Conservation (phyloP, 495 filamentous ascomycete genomes). For the Neurospora sp. region DNA sequence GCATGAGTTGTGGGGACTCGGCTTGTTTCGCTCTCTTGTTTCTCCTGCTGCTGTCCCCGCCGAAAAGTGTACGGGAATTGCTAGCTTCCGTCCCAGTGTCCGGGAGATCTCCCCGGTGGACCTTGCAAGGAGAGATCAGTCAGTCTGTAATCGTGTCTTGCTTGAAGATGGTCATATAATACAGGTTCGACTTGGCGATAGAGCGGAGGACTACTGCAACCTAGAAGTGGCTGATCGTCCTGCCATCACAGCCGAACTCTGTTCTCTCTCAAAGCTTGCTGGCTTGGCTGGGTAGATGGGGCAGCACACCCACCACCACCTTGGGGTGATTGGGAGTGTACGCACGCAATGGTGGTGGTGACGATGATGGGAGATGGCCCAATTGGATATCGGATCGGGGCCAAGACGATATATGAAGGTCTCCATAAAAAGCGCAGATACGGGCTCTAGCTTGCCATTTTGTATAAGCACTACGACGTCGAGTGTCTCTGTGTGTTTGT, state of each 20-base stretch:
- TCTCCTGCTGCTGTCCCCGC: not conserved
- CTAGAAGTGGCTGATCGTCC: not conserved
- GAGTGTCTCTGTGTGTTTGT: not conserved
- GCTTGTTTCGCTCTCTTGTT: not conserved
- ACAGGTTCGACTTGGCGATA: not conserved
- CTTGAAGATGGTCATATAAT: not conserved
- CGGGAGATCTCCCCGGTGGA: not conserved
- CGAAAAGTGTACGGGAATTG: not conserved
- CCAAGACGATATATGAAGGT: not conserved
- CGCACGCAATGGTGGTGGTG: not conserved
- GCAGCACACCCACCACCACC: not conserved
- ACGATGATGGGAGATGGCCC: not conserved
- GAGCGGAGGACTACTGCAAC: not conserved
- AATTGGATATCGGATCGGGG: not conserved
- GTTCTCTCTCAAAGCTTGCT: not conserved
- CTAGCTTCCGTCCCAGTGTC: not conserved
- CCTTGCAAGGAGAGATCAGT: not conserved
- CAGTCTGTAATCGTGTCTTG: not conserved
- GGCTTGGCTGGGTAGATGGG: not conserved
- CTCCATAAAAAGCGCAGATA: not conserved
- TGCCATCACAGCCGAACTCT: not conserved
- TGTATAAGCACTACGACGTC: not conserved
- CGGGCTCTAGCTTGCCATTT: not conserved
- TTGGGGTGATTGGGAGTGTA: not conserved
- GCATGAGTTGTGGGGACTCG: not conserved